phyloP scores from a whole-genome alignment of 2,329 filamentous ascomycete genomes.

The Penicillium sclerotigenum region DNA sequence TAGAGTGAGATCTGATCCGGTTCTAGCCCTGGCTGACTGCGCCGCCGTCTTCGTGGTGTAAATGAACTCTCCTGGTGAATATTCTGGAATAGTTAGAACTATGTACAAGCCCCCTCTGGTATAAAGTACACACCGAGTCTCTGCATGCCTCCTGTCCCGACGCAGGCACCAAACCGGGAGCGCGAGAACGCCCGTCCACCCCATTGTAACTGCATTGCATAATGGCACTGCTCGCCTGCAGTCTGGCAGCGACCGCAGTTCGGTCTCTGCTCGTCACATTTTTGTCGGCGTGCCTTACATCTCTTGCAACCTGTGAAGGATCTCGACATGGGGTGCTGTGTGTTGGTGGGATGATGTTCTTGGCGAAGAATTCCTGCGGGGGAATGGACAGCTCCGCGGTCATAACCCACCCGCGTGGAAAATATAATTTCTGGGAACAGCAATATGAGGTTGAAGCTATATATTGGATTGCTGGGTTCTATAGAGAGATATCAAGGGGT shows the following conservation, averaged over 20 bases:
- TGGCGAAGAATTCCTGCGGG: constrained; percentile 23
- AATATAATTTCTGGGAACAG: constrained; percentile 8
- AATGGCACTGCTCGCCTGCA: constrained; percentile 39
- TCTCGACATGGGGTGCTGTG: constrained; percentile 35
- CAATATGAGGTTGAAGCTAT: background rate
- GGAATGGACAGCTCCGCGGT: constrained; percentile 16
- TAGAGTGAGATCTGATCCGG: constrained; percentile 24
- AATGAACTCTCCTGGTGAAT: constrained; percentile 41
- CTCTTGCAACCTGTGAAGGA: constrained; percentile 45
- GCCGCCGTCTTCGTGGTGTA: constrained; percentile 33
- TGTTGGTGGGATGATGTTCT: constrained; percentile 8
- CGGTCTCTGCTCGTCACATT: constrained; percentile 46
- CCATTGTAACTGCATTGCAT: constrained; percentile 45
- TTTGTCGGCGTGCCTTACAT: constrained; percentile 46
- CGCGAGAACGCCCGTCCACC: constrained; percentile 43
- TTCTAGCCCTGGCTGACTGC: constrained; percentile 9
- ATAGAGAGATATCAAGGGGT: background rate
- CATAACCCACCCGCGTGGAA: constrained; percentile 12
- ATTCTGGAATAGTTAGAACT: constrained; percentile 24
- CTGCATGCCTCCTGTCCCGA: constrained; percentile 36
- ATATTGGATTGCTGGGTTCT: background rate
- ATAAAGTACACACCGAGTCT: constrained; percentile 29
- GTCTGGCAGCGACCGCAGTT: constrained; percentile 41
- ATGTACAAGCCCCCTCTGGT: background rate
- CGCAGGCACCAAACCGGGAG: constrained; percentile 38